Evolutionary conservation across 805 yeast genomes (phyloP), one percentile per base, ranked within the genome.

Genomic region (Wickerhamomyces rabaulensis): DNA sequence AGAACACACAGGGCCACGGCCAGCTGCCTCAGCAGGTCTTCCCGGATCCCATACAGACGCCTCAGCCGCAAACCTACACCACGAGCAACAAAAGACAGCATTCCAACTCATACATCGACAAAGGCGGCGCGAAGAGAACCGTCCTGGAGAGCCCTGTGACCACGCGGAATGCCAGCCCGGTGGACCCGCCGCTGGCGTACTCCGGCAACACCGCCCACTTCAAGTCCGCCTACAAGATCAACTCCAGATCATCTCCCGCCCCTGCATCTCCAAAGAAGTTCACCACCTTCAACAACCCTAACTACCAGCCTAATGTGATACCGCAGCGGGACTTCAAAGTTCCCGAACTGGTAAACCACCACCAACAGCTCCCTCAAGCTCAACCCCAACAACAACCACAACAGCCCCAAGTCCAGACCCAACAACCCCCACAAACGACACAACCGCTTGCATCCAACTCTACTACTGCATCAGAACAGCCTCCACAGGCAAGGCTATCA

Each of bases 401-500:
- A 41, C 49, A 35, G n/a, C 20, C 17, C 20, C 17, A 33, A 33
- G 6, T 33, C 20, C 20, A 31, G 10, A 21, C 13, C 29, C 31
- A 39, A 35, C 40, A 15, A 16, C 31, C 27, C 12, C 17, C 25
- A 21, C 19, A 22, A 36, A 35, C 17, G 10, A 13, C 44, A 36
- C 48, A 17, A 33, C 20, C 37, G 6, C 21, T 9, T 33, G 21
- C 19, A 16, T 33, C 37, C 21, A 33, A 33, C 37, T 15, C 37
- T 10, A 17, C 9, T 33, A 33, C 39, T 19, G 16, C 45, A 21
- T 17, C 20, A 16, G 48, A 23, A 15, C 51, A 43, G 20, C 38
- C 25, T 4, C 43, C 43, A 35, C 55, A 46, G 35, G 49, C n/a
- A 40, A 37, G 22, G 7, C 51, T 67, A 20, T 60, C 82, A 1